Evolutionary conservation across 2,329 filamentous ascomycete species (phyloP), one percentile per base, ranked within the genome.

Genomic region (Cladosporium sp.): DNA sequence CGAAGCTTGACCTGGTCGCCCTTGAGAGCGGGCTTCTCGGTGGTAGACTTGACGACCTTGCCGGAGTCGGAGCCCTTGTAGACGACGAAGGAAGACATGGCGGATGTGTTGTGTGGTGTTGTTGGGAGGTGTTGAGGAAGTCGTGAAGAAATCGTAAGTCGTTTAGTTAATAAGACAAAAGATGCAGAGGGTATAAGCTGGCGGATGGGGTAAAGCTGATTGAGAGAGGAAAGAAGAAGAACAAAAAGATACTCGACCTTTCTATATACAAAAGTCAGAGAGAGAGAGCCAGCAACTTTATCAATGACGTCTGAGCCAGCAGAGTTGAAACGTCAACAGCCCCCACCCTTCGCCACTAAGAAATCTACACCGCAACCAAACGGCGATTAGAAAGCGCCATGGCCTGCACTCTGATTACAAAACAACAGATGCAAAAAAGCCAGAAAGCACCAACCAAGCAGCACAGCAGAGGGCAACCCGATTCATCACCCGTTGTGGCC

Each of bases 21-120:
- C 2, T 60, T 61, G 37, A 80, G 64, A 13, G 76, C 70, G 24
- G 69, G 68, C 53, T 71, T 75, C 40, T 59, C 73, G 38, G 75
- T 79, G 43, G 70, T 71, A 39, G 68, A 64, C 64, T 81, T 68
- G 51, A 74, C 65, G 59, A 84, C 79, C 52, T 72, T 71, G 59
- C 82, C 81, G 51, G 77, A 75, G 57, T 79, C 73, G 56, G 74
- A 74, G 57, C 83, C 83, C 63, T 82, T 84, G 77, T 74, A 85
- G 51, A 85, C 79, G 34, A 80, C 85, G 72, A 83, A 84, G 47
- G 63, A 63, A 57, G 62, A 59, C 65, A 67, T 68, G 50, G 50
- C 60, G 44, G 30, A 48, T 44, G 19, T 42, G 17, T 43, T 30
- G 20, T 30, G 40, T 44, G 43, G 18, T 36, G 50, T 48, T 30